phyloP scores from a whole-genome alignment of 371 early-diverging fungal species.

The Lichtheimia ornata region DNA sequence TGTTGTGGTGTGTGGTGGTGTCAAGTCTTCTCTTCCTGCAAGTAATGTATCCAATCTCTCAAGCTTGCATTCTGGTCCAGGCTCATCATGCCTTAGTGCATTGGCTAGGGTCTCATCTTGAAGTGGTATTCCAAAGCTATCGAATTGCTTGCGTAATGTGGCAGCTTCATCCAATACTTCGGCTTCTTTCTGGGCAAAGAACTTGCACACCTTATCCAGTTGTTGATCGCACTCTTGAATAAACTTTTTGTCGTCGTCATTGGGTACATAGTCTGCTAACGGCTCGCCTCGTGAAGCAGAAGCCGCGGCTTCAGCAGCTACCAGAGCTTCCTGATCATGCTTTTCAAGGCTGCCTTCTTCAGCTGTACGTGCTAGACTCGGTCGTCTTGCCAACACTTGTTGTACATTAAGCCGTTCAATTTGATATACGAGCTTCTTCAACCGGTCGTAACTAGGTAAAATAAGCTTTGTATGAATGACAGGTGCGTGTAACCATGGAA shows the following conservation, averaged over 20 bases:
- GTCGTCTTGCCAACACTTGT: conserved; percentile 4
- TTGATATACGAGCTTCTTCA: conserved; percentile 21
- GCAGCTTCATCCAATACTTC: conserved; percentile 11
- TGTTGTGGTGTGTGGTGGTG: not conserved
- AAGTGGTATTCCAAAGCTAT: conserved; percentile 11
- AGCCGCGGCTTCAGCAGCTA: no score
- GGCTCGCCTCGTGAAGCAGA: no score
- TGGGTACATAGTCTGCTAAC: not conserved
- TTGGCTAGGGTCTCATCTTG: not conserved
- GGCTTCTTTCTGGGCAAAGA: conserved; percentile 13
- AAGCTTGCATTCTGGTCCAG: conserved; percentile 2
- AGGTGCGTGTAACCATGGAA: no score
- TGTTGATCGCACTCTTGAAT: conserved; percentile 14
- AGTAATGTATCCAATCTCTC: conserved; percentile 6
- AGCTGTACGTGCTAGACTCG: not conserved
- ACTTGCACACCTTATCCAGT: conserved; percentile 20
- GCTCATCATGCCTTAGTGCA: not conserved
- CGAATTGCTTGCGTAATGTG: conserved; percentile 14
- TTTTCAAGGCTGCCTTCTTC: conserved; percentile 7
- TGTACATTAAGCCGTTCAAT: conserved; percentile 18
- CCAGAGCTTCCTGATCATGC: no score
- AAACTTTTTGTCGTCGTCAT: conserved; percentile 11
- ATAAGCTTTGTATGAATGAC: not conserved
- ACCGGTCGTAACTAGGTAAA: conserved; percentile 18
- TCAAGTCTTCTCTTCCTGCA: conserved; percentile 1